Percentiles rank a stretch among this genome's conserved stretches.
phyloP scores from a whole-genome alignment of 2,329 filamentous ascomycete species.

The Claviceps sp. region DNA sequence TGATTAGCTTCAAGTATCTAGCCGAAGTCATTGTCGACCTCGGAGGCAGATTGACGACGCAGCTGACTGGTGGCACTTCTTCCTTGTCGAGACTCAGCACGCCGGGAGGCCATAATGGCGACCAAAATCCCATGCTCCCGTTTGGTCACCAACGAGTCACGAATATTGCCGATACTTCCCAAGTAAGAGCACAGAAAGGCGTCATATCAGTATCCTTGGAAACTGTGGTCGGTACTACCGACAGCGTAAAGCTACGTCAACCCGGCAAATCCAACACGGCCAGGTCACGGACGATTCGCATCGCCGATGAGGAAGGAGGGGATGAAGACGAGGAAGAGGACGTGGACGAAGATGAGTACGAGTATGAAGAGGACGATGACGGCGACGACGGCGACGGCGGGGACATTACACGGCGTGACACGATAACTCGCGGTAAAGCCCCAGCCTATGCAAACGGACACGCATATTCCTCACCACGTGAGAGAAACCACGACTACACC shows the following conservation, averaged over 20 bases:
- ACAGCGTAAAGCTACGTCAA: constrained; percentile 41
- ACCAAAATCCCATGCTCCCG: constrained; percentile 12
- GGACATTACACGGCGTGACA: constrained; percentile 12
- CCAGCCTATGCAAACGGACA: not conserved
- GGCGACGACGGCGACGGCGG: not conserved
- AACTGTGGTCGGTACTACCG: constrained; percentile 72
- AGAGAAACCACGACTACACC: constrained; percentile 16
- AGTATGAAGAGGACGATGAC: not conserved
- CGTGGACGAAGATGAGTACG: not conserved
- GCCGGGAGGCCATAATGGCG: constrained; percentile 15
- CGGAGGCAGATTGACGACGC: constrained; percentile 70
- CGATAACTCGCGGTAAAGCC: constrained; percentile 1
- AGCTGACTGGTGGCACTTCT: constrained; percentile 49
- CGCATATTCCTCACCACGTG: constrained; percentile 14
- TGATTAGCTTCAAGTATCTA: constrained; percentile 92
- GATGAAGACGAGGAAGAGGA: not conserved
- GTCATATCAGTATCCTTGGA: constrained; percentile 83
- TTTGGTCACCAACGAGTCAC: constrained; percentile 27
- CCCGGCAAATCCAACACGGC: constrained; percentile 12
- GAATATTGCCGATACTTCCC: constrained; percentile 76
- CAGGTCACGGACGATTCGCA: constrained; percentile 14
- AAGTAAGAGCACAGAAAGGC: constrained; percentile 75
- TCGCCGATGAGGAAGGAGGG: constrained; percentile 20
- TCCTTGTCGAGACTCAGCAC: constrained; percentile 28
- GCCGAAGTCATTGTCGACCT: constrained; percentile 88